These are phyloP conservation scores for Fusarium protoensiforme DNA, from an alignment of 2,329 filamentous ascomycete species.

Conservation along the genomic window DNA sequence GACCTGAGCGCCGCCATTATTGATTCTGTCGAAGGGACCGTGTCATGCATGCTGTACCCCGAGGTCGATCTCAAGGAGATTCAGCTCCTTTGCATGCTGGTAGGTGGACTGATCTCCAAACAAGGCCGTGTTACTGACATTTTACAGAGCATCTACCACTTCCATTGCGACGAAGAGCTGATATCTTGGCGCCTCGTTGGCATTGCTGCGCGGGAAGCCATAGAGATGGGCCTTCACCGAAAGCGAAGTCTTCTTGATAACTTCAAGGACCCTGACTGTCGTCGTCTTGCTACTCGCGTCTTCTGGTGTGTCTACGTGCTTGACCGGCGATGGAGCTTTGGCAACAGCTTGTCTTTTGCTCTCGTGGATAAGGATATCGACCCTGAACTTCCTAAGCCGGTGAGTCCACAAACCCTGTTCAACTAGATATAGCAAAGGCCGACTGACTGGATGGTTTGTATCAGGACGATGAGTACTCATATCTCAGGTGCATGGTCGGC, in stretches of 20 bases:
- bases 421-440: not conserved
- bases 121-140: rapidly evolving
- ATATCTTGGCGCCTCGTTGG: slow-evolving; percentile 61
- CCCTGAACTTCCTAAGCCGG: slow-evolving; percentile 57
- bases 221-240: slow-evolving; percentile 62
- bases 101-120: slow-evolving; percentile 10
- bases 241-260: slow-evolving; percentile 55
- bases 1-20: slow-evolving; percentile 44
- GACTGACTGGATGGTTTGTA: not conserved
- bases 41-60: slow-evolving; percentile 42
- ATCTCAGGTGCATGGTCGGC: slow-evolving; percentile 59
- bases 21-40: slow-evolving; percentile 43
- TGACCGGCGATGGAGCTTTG: slow-evolving; percentile 63
- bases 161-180: slow-evolving; percentile 61
- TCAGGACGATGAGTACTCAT: slow-evolving; percentile 49
- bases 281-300: slow-evolving; percentile 49
- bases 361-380: slow-evolving; percentile 62
- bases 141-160: slow-evolving; percentile 53
- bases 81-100: slow-evolving; percentile 47
- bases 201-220: slow-evolving; percentile 56
- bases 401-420: slow-evolving; percentile 11
- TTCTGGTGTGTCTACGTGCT: slow-evolving; percentile 65
- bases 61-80: slow-evolving; percentile 49
- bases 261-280: slow-evolving; percentile 46
- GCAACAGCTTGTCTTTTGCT: slow-evolving; percentile 60